Base-by-base conservation (phyloP, 805 yeast species). In the Blastobotrys chiropterorum region DNA sequence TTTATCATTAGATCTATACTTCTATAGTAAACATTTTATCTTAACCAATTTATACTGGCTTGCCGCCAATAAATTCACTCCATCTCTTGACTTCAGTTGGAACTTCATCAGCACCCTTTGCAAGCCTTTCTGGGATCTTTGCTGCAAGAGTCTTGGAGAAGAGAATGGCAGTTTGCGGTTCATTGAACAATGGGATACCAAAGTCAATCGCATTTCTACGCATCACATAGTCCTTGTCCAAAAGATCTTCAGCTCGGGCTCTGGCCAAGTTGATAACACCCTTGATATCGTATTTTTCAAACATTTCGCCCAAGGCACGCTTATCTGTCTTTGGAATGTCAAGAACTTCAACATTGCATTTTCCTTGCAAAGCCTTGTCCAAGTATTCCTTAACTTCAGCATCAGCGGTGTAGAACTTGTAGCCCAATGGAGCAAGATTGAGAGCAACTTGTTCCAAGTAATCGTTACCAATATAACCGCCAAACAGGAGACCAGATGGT, bases 201-300 rank as follows among this genome's bases (percentile, higher is more conserved):
- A 94, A 94, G 70, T 94, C 99, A 73, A 94, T 95, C 46, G 99
- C 98, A 69, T 94, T 94, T 76, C 99, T 85, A 77, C 99, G 85
- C 99, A 94, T 94, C 53, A 92, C 84, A 70, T 94, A 94, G 72
- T 94, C 97, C 70, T 86, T 85, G 66, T 94, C 97, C 58, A 80
- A 70, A 58, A 88, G 77, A 58, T 79, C 73, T 63, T 87, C 95
- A 44, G 98, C 99, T 68, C 97, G 82, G 43, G 87, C 85, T 61
- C 77, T 77, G 50, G 99, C 97, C 64, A 94, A 79, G 74, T 94
- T 94, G 80, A 92, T 83, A 15, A 94, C 99, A 57, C 90, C 84
- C 57, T 83, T 78, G 67, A 94, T 82, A 63, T 90, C 82, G 71
- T 88, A 81, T 56, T 83, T 78, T 67, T 86, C 92, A 84, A 92